phyloP scores from a whole-genome alignment of 202 grass and related monocot species.

The Zizania palustris region DNA sequence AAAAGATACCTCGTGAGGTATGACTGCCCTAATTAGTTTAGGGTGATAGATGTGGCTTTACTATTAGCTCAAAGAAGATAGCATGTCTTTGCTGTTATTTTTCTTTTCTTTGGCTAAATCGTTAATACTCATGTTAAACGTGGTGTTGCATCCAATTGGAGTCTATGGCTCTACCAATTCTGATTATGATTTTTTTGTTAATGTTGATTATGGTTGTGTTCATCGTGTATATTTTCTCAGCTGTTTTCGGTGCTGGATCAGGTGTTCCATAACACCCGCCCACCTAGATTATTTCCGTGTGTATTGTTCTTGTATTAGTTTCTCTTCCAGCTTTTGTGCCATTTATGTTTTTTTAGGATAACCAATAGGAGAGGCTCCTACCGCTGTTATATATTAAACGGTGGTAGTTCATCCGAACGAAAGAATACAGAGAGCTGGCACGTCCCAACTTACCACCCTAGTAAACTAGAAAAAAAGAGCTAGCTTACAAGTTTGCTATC shows the following conservation, averaged over 20 bases:
- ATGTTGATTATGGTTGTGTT: neutral
- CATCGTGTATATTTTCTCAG: neutral
- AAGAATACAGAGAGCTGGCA: no score
- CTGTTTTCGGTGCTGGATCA: neutral
- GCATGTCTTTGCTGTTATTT: neutral
- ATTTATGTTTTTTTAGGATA: no score
- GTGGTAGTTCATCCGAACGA: no score
- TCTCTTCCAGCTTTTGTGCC: neutral
- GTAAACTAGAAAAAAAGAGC: no score
- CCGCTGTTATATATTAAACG: no score
- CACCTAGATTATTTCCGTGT: neutral
- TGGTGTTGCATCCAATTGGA: neutral
- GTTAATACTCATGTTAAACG: neutral
- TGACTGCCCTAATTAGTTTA: slow-evolving; percentile 13
- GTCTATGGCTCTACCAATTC: neutral
- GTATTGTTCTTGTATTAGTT: neutral
- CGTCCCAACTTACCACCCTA: no score
- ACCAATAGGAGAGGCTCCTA: no score
- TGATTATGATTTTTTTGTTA: neutral
- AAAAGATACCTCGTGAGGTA: slow-evolving; percentile 40
- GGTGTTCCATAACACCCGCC: neutral
- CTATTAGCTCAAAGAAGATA: slow-evolving; percentile 12
- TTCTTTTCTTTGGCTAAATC: slow-evolving; percentile 10
- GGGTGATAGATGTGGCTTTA: slow-evolving; percentile 7
- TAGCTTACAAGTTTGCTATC: no score